These are phyloP conservation scores for Rhodotorula sp. DNA, from an alignment of 1,284 basidiomycete genomes.

Conservation along the genomic window DNA sequence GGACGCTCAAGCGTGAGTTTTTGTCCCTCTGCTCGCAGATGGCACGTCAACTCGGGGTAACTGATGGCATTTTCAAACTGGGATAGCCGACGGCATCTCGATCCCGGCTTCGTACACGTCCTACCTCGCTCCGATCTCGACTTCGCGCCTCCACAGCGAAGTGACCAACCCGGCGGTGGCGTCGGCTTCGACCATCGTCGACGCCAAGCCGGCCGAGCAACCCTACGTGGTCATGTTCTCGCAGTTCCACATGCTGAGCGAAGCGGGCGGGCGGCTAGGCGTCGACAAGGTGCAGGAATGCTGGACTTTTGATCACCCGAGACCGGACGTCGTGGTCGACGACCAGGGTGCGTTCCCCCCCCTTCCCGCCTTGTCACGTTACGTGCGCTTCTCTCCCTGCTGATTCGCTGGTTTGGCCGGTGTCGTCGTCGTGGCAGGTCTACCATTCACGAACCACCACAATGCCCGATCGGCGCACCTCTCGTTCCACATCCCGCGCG, in stretches of 20 bases:
- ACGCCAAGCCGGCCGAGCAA: constrained; percentile 63
- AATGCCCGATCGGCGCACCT: constrained; percentile 55
- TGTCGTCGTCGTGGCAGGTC: constrained; percentile 33
- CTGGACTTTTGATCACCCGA: constrained; percentile 96
- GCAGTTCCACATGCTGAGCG: constrained; percentile 82
- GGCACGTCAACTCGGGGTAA: too few species aligned
- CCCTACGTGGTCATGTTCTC: constrained; percentile 99
- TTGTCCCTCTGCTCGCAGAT: neutral
- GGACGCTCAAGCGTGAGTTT: constrained; percentile 38
- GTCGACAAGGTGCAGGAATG: constrained; percentile 87
- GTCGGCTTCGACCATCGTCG: constrained; percentile 38
- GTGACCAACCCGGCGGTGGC: constrained; percentile 52
- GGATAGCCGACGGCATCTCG: constrained; percentile 75
- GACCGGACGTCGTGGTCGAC: constrained; percentile 72
- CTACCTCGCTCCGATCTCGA: constrained; percentile 88
- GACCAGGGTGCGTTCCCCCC: constrained; percentile 58
- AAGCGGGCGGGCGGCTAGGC: constrained; percentile 57
- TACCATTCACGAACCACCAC: constrained; percentile 52
- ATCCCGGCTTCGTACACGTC: constrained; percentile 96
- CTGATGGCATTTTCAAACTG: neutral
- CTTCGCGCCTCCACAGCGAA: constrained; percentile 85
- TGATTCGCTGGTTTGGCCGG: neutral
- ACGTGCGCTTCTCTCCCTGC: neutral
- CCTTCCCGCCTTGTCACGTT: neutral
- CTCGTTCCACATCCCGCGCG: constrained; percentile 90